Percentiles rank a stretch among this genome's conserved stretches.
These are phyloP conservation scores for Calonectria multiphialidica DNA, from an alignment of 2,329 filamentous ascomycete species.

Conservation along the genomic window DNA sequence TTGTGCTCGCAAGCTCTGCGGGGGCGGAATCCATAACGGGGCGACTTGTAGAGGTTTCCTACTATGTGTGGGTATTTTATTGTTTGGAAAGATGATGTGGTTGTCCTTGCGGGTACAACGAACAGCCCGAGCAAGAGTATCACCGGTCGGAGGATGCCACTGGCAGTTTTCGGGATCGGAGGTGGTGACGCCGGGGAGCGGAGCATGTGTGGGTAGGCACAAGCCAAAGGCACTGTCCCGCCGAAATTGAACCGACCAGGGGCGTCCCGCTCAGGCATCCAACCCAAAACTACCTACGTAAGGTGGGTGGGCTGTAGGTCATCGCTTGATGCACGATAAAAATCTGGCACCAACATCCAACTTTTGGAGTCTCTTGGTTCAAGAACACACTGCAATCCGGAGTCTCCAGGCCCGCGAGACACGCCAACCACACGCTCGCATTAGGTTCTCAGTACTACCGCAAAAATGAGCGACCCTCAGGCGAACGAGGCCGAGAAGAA, in stretches of 20 bases:
- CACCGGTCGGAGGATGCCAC: background rate
- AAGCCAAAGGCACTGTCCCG: constrained; percentile 7
- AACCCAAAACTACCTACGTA: constrained; percentile 29
- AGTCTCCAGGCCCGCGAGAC: constrained; percentile 42
- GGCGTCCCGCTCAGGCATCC: constrained; percentile 29
- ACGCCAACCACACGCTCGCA: constrained; percentile 38
- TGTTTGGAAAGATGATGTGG: background rate
- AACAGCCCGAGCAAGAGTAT: background rate
- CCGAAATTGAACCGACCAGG: constrained; percentile 27
- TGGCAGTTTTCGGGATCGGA: constrained; percentile 9
- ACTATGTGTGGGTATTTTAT: no score
- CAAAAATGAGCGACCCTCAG: constrained; percentile 88
- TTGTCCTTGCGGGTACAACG: background rate
- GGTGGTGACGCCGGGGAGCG: constrained; percentile 35
- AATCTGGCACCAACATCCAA: constrained; percentile 50
- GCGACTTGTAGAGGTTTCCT: background rate
- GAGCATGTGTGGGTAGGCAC: constrained; percentile 31
- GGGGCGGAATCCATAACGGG: constrained; percentile 66
- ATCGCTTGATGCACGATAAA: constrained; percentile 45
- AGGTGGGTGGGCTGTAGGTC: constrained; percentile 35
- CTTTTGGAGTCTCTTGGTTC: constrained; percentile 42
- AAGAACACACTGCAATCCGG: constrained; percentile 33
- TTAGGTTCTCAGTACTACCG: constrained; percentile 39
- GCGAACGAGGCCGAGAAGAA: constrained; percentile 98
- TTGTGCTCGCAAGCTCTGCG: constrained; percentile 79